Evolutionary conservation across 148 eudicot species (phyloP), one percentile per base, ranked within the genome.

Genomic region (Persicaria maculosa): DNA sequence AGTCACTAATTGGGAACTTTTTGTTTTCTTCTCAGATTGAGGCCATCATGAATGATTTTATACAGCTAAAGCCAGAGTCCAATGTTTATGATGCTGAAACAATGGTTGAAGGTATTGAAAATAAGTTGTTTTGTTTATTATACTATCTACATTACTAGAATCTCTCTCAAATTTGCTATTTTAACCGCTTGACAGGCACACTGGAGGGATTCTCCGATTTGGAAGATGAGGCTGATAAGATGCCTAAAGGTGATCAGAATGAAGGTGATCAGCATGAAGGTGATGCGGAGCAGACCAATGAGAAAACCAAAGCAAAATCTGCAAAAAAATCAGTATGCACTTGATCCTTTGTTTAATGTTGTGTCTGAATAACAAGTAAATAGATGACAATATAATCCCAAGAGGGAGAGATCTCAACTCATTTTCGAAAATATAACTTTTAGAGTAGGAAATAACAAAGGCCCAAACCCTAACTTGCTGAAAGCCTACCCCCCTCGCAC

Each of bases 1-100:
- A 59, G n/a, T 25, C 4, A 10, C 44, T 62, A 62, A 31, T 19
- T 3, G 44, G 16, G 25, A 62, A 65, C 1, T 2, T 64, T 44
- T 43, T 36, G 14, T 65, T 40, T 14, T 65, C 68, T 62, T 14
- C 40, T 43, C 70, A 65, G 9, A 65, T 65, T 40, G 46, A 0
- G 19, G 19, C 47, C 43, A 9, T 9, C 70, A 65, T 65, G 70
- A 36, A 4, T 82, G 98, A 95, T 80, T 95, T 88, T 77, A 83
- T 95, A 77, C 97, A 95, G 88, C 90, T 95, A 79, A 89, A 84
- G 74, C 87, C 97, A 25, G 92, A 88, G 80, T 92, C 98, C 64
- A 92, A 90, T 85, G 93, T 95, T 67, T 92, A 87, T 48, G 91
- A 92, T 75, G 91, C 97, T 50, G 98, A 95, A 83, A 95, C 98